Percentiles rank a stretch among this genome's conserved stretches.
Conservation (phyloP, 2,329 filamentous ascomycete species). For the Aspergillus candidus region DNA sequence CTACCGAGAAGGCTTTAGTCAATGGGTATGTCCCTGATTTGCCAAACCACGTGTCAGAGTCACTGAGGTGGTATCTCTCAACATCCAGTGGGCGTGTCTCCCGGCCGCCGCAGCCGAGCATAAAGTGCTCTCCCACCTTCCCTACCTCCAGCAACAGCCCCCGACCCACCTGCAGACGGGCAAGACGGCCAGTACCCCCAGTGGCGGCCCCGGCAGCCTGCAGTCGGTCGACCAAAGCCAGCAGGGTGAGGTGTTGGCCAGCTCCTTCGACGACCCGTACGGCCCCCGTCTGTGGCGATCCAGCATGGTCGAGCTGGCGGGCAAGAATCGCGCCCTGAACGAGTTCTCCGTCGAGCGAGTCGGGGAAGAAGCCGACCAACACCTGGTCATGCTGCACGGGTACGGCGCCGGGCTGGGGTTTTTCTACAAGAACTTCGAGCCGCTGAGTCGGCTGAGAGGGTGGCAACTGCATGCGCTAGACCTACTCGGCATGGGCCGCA, state of each 20-base stretch:
- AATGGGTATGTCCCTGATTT: constrained; percentile 63
- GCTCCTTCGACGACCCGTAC: constrained; percentile 62
- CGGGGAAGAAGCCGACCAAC: constrained; percentile 73
- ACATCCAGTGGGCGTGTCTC: constrained; percentile 70
- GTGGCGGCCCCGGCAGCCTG: constrained; percentile 26
- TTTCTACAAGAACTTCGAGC: constrained; percentile 97
- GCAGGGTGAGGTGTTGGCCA: constrained; percentile 41
- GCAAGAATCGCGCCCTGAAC: constrained; percentile 81
- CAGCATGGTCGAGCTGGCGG: constrained; percentile 73
- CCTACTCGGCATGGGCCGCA: constrained; percentile 90
- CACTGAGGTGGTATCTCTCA: constrained; percentile 11
- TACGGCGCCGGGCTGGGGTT: constrained; percentile 95
- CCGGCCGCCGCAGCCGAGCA: constrained; percentile 80
- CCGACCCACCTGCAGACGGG: constrained; percentile 63
- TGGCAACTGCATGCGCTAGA: constrained; percentile 94
- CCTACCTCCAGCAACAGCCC: constrained; percentile 64
- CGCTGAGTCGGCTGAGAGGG: constrained; percentile 67
- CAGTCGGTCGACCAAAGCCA: constrained; percentile 33
- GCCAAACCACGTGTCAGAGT: constrained; percentile 7
- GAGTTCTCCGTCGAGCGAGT: constrained; percentile 86
- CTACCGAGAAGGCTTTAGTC: constrained; percentile 83
- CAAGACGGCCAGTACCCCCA: constrained; percentile 25
- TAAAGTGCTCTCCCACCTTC: constrained; percentile 77
- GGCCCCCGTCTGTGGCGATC: constrained; percentile 83
- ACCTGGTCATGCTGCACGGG: constrained; percentile 90